Conservation (phyloP, 2,329 filamentous ascomycete species). For the Botryotinia globosa region DNA sequence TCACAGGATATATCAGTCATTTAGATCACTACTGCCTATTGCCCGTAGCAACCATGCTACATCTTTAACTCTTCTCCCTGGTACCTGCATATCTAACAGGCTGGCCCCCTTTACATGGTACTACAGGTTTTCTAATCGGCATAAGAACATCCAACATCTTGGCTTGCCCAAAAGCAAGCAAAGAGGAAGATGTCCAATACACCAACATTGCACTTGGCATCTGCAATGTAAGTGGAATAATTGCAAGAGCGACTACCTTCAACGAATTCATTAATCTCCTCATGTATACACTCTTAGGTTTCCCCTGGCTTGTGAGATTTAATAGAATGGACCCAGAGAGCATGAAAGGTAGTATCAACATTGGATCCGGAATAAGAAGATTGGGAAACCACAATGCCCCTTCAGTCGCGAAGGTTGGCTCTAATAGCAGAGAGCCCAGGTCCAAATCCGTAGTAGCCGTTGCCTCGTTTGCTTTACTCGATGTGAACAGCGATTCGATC, state of each 20-base stretch:
- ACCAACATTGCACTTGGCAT: conserved; percentile 47
- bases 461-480: background rate
- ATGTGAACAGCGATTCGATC: conserved; percentile 29
- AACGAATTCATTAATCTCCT: conserved; percentile 36
- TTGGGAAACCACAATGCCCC: conserved; percentile 61
- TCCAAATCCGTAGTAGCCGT: background rate
- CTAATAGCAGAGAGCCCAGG: conserved; percentile 15
- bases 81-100: conserved; percentile 12
- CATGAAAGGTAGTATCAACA: conserved; percentile 47
- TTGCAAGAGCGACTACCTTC: conserved; percentile 41
- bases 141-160: conserved; percentile 42
- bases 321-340: conserved; percentile 49
- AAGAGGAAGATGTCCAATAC: conserved; percentile 49
- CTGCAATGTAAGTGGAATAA: conserved; percentile 41
- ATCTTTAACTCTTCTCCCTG: background rate
- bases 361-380: conserved; percentile 52
- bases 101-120: conserved; percentile 31
- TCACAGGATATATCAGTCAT: conserved; percentile 13
- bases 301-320: conserved; percentile 41
- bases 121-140: conserved; percentile 38
- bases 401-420: conserved; percentile 48
- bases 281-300: conserved; percentile 27
- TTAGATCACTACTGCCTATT: background rate
- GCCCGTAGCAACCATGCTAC: background rate
- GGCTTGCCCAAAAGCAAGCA: conserved; percentile 43